These are phyloP conservation scores for Lichtheimia ornata DNA, from an alignment of 371 early-diverging fungal species.

Conservation along the genomic window DNA sequence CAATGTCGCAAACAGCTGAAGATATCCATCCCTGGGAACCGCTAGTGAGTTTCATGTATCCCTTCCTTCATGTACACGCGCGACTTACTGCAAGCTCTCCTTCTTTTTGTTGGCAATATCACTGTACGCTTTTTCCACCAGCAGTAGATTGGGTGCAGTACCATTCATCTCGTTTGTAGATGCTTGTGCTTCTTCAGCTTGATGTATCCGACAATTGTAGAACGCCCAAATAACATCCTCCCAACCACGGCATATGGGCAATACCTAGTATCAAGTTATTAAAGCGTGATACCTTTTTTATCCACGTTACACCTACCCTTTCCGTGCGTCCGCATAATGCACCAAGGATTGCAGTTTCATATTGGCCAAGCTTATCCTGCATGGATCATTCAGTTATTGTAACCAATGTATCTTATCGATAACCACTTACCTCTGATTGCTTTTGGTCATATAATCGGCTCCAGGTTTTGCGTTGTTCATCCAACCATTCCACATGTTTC, in stretches of 20 bases:
- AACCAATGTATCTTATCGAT: neutral
- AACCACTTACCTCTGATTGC: neutral
- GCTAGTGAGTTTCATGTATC: neutral
- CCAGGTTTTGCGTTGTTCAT: slow-evolving; percentile 12
- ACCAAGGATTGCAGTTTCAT: slow-evolving; percentile 11
- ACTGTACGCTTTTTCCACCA: slow-evolving; percentile 4
- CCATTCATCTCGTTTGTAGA: slow-evolving; percentile 14
- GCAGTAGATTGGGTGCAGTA: neutral
- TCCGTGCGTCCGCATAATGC: neutral
- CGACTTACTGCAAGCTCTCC: neutral
- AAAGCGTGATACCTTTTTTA: neutral
- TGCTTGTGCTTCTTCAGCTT: slow-evolving; percentile 8
- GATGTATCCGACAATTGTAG: slow-evolving; percentile 22
- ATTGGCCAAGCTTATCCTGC: slow-evolving; percentile 7
- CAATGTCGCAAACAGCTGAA: neutral
- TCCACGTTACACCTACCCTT: slow-evolving; percentile 5
- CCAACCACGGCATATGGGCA: slow-evolving; percentile 31
- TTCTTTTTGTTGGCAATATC: neutral
- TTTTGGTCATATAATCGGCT: slow-evolving; percentile 1
- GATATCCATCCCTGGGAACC: neutral
- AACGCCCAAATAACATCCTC: slow-evolving; percentile 41
- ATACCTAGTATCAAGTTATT: neutral
- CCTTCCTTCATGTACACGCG: neutral
- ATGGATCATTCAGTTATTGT: neutral
- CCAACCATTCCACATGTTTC: slow-evolving; percentile 3